Percentiles rank a stretch among this genome's conserved stretches.
phyloP scores from a whole-genome alignment of 1,139 yeast species.

The Zygoascus meyerae region DNA sequence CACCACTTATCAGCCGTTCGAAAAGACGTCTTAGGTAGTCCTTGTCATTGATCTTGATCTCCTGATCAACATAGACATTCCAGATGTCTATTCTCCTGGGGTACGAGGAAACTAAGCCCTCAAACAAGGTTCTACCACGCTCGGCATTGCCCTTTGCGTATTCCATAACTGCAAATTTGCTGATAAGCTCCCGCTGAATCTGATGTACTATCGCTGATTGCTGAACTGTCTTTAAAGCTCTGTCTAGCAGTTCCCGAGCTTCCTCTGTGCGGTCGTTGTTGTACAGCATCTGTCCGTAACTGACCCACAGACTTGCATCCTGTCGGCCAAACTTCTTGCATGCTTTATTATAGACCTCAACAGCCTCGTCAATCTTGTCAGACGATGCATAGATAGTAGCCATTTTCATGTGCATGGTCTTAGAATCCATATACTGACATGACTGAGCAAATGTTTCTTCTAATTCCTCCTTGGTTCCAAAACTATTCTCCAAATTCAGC shows the following conservation, averaged over 20 bases:
- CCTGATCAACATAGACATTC: slow-evolving; percentile 94
- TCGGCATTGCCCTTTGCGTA: slow-evolving; percentile 83
- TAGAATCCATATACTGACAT: slow-evolving; percentile 86
- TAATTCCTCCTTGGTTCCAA: slow-evolving; percentile 79
- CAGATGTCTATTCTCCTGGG: slow-evolving; percentile 91
- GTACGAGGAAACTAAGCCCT: slow-evolving; percentile 83
- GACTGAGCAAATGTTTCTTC: slow-evolving; percentile 78
- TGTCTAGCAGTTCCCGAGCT: slow-evolving; percentile 65
- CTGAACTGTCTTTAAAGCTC: slow-evolving; percentile 67
- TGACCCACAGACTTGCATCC: slow-evolving; percentile 62
- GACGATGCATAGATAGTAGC: slow-evolving; percentile 55
- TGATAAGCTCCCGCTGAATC: slow-evolving; percentile 72
- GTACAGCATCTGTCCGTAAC: slow-evolving; percentile 68
- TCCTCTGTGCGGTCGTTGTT: slow-evolving; percentile 47
- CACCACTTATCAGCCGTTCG: slow-evolving; percentile 58
- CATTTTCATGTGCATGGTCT: slow-evolving; percentile 71
- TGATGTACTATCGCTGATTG: slow-evolving; percentile 38
- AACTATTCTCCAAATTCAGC: slow-evolving; percentile 86
- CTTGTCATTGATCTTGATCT: slow-evolving; percentile 60
- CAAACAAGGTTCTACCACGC: slow-evolving; percentile 90
- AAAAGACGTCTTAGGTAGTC: slow-evolving; percentile 68
- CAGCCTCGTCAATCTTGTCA: slow-evolving; percentile 60
- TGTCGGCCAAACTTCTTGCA: slow-evolving; percentile 75
- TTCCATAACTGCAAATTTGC: slow-evolving; percentile 86
- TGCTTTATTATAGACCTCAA: slow-evolving; percentile 56